These are phyloP conservation scores for Strobilomyces dryophilus DNA, from an alignment of 768 basidiomycete species.

Conservation along the genomic window DNA sequence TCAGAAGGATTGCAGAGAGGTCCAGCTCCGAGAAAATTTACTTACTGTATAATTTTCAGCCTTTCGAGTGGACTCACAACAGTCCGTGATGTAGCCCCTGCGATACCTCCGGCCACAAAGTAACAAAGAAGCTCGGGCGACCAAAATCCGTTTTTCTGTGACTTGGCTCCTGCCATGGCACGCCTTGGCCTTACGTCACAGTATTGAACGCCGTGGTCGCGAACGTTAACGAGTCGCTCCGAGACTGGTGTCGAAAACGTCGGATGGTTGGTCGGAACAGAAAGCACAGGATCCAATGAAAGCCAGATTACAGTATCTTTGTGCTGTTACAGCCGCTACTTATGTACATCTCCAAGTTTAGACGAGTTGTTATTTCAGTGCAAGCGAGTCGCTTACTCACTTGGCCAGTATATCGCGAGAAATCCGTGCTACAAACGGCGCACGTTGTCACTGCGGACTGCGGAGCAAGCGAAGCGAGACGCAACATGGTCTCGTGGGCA, in stretches of 20 bases:
- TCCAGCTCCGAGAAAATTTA: constrained; percentile 8
- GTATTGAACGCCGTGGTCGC: background rate
- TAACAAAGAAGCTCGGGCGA: constrained; percentile 37
- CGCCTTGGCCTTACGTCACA: constrained; percentile 5
- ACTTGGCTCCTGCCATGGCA: constrained; percentile 23
- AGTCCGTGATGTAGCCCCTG: constrained; percentile 73
- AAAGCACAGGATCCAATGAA: constrained; percentile 11
- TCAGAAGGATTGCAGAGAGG: background rate
- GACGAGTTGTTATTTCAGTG: background rate
- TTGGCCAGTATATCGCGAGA: no score
- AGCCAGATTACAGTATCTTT: background rate
- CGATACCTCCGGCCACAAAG: constrained; percentile 52
- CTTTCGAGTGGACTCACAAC: constrained; percentile 91
- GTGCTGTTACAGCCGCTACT: background rate
- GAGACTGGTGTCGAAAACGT: background rate
- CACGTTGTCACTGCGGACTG: no score
- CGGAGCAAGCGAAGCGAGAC: no score
- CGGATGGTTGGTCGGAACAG: background rate
- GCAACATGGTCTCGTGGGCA: no score
- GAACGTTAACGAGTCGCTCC: no score
- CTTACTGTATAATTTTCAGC: constrained; percentile 95
- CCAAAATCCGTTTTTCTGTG: constrained; percentile 28
- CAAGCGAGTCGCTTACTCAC: background rate
- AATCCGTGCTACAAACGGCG: no score
- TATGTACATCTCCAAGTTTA: background rate